Conservation (phyloP, 805 yeast species). For the Myxozyma melibiosi region DNA sequence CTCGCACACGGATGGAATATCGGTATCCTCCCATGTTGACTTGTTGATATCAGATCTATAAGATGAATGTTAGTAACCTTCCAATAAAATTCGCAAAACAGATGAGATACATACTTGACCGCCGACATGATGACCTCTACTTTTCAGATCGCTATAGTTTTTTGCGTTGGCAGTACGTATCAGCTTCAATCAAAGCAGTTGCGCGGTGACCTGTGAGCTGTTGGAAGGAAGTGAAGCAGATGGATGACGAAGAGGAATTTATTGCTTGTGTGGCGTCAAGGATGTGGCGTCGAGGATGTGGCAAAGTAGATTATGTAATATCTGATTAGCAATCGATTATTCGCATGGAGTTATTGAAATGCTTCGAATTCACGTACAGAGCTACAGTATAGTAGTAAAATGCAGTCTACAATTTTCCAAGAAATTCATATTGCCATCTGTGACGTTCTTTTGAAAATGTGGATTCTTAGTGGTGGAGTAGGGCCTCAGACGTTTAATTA, state of each 20-base stretch:
- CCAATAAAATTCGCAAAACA: neutral
- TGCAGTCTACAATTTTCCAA: too few relatives aligned
- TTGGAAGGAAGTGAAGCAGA: neutral
- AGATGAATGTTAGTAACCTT: neutral
- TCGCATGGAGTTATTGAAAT: too few relatives aligned
- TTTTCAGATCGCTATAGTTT: neutral
- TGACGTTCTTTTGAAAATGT: too few relatives aligned
- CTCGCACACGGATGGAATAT: constrained; percentile 57
- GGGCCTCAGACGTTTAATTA: too few relatives aligned
- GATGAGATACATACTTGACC: constrained; percentile 11
- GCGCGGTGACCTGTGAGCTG: neutral
- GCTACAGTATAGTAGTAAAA: too few relatives aligned
- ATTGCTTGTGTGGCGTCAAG: neutral
- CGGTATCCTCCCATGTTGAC: constrained; percentile 42
- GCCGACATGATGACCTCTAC: neutral
- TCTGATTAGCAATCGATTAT: too few relatives aligned
- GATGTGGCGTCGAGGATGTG: neutral
- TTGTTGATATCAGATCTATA: constrained; percentile 42
- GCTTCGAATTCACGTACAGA: too few relatives aligned
- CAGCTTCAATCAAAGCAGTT: neutral
- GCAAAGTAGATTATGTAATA: neutral
- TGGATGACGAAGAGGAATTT: neutral
- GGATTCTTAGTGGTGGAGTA: too few relatives aligned
- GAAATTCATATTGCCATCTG: too few relatives aligned
- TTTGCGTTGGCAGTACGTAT: neutral